A percentile compares a stretch with the other conserved stretches of the same genome.
Evolutionary conservation across 2,329 filamentous ascomycete genomes (phyloP).

Genomic region (Chrysoporthe austroafricana): DNA sequence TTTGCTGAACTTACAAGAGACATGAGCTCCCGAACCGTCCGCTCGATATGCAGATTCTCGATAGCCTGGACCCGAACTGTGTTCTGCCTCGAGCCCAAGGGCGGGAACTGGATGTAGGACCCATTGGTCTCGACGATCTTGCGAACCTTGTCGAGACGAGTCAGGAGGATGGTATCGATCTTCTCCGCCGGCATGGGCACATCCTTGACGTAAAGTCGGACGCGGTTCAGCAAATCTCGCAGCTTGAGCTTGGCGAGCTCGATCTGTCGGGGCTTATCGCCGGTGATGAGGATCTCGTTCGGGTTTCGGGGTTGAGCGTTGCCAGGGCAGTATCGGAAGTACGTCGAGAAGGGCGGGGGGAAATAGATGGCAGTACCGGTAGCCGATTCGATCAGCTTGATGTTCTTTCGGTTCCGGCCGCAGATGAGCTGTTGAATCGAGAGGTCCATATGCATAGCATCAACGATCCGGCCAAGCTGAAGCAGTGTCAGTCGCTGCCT

Average conservation of each 20-base stretch:
- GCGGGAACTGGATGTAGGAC: conserved; percentile 90
- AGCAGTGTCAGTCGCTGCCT: conserved; percentile 38
- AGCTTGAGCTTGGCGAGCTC: conserved; percentile 88
- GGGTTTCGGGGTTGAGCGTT: conserved; percentile 82
- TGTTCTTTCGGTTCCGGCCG: conserved; percentile 92
- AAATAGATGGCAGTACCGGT: conserved; percentile 99
- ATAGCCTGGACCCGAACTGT: conserved; percentile 89
- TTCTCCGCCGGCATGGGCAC: conserved; percentile 88
- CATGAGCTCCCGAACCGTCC: conserved; percentile 95
- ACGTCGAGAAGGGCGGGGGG: conserved; percentile 87
- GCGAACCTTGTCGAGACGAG: conserved; percentile 91
- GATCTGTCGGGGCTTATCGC: conserved; percentile 83
- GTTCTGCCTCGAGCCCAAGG: conserved; percentile 81
- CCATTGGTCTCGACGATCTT: conserved; percentile 98
- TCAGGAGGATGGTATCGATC: conserved; percentile 90
- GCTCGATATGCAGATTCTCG: conserved; percentile 91
- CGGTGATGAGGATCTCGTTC: conserved; percentile 93
- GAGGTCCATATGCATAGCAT: conserved; percentile 80
- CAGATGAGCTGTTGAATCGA: conserved; percentile 91
- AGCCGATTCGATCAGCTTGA: conserved; percentile 94
- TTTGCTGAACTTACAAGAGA: conserved; percentile 67
- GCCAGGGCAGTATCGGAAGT: conserved; percentile 87
- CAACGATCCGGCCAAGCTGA: conserved; percentile 74
- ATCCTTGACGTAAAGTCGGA: conserved; percentile 89
- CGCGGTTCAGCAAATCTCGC: conserved; percentile 79